Percentiles rank a stretch among this genome's conserved stretches.
Conservation (phyloP, 2,329 filamentous ascomycete species). For the Nemania bipapillata region DNA sequence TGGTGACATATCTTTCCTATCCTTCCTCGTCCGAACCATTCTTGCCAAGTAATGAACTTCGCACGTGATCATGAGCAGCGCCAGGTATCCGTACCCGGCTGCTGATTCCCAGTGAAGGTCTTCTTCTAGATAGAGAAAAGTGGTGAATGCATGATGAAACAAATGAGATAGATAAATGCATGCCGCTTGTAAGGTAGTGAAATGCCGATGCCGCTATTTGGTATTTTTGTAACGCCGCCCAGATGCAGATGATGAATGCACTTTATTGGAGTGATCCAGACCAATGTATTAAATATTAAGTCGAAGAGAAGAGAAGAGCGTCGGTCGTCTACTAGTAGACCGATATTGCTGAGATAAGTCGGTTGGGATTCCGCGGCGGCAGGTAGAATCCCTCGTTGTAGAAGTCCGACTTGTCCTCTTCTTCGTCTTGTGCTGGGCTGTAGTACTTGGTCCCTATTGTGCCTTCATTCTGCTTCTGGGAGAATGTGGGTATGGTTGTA, state of each 20-base stretch:
- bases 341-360: slow-evolving; percentile 66
- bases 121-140: slow-evolving; percentile 23
- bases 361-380: slow-evolving; percentile 61
- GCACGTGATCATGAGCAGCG: slow-evolving; percentile 38
- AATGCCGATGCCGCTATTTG: slow-evolving; percentile 51
- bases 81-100: slow-evolving; percentile 23
- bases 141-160: slow-evolving; percentile 33
- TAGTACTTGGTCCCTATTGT: slow-evolving; percentile 51
- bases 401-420: slow-evolving; percentile 55
- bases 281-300: slow-evolving; percentile 38
- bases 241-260: slow-evolving; percentile 52
- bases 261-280: slow-evolving; percentile 40
- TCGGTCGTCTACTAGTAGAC: slow-evolving; percentile 63
- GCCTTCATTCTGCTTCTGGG: slow-evolving; percentile 64
- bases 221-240: slow-evolving; percentile 53
- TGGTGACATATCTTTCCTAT: slow-evolving; percentile 44
- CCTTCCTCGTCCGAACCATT: slow-evolving; percentile 27
- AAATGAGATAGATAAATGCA: slow-evolving; percentile 42
- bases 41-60: slow-evolving; percentile 16
- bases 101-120: slow-evolving; percentile 17
- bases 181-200: slow-evolving; percentile 47
- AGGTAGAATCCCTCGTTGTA: slow-evolving; percentile 67
- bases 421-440: slow-evolving; percentile 55
- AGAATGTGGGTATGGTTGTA: slow-evolving; percentile 67
- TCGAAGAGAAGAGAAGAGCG: slow-evolving; percentile 50